Evolutionary conservation across 345 rosid species (phyloP), one percentile per base, ranked within the genome.

Genomic region (Rubroshorea leprosula): DNA sequence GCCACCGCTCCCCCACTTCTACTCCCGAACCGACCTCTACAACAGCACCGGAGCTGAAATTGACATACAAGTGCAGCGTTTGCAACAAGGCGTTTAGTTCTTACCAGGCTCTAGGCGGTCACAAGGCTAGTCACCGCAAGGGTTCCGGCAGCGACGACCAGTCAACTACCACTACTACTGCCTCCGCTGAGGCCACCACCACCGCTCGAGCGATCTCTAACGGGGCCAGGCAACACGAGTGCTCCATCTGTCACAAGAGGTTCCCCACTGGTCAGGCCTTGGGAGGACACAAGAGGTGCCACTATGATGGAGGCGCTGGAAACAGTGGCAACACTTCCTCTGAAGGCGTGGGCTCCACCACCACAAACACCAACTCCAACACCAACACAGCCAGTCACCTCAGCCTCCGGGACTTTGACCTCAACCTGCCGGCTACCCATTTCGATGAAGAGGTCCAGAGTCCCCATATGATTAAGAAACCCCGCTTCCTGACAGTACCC

Each of bases 71-170:
- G 83, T 90, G 97, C 57, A 59, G 82, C 16, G 93, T 90, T 5
- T 90, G 97, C 65, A 76, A 75, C 68, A 90, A 81, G 70, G 82
- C 81, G 0, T 87, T 90, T 58, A 63, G 78, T 14, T 87, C 96
- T 47, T 90, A 87, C 67, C 97, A 90, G 65, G 97, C 96, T 15
- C 73, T 90, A 23, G 97, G 97, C 13, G 97, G 97, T 6, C 97
- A 90, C 71, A 90, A 90, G 62, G 88, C 97, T 31, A 90, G 96
- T 60, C 97, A 90, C 76, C 78, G 92, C 49, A 90, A 87, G 72
- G 74, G 70, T 62, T 49, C 60, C 41, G 54, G 49, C 39, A 55
- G 59, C 5, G 77, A 76, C 3, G 79, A 78, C 49, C 74, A 43
- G 57, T 65, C 81, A 26, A 48, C 71, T 17, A 51, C 81, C 47